Evolutionary conservation across 1,139 yeast genomes (phyloP).

Genomic region (Diutina sp.): DNA sequence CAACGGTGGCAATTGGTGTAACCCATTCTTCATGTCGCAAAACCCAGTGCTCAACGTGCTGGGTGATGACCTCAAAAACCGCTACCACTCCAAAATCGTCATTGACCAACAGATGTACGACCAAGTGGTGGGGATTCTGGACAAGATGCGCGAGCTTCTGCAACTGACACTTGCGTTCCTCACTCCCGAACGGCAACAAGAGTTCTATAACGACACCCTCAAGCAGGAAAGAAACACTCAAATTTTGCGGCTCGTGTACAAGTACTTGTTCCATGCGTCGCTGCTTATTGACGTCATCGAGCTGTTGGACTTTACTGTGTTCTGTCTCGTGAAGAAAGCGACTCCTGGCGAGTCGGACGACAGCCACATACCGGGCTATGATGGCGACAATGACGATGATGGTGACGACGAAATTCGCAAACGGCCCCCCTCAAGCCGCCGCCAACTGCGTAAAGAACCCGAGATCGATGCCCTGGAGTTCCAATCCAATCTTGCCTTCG

Average conservation of each 20-base stretch:
- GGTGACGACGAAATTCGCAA: conserved; percentile 5
- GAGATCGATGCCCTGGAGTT: conserved; percentile 5
- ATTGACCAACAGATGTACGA: conserved; percentile 38
- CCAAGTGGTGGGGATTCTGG: conserved; percentile 20
- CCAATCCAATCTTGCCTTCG: conserved; percentile 20
- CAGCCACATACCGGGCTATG: conserved; percentile 4
- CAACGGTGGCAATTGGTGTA: conserved; percentile 66
- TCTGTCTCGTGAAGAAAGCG: conserved; percentile 21
- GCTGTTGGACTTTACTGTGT: conserved; percentile 51
- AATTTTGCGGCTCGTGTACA: conserved; percentile 39
- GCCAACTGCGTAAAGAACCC: conserved; percentile 4
- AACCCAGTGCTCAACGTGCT: conserved; percentile 29
- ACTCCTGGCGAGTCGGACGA: background rate
- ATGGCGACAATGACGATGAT: conserved; percentile 4
- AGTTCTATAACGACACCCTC: conserved; percentile 19
- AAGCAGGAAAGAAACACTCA: conserved; percentile 40
- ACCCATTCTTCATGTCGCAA: conserved; percentile 41
- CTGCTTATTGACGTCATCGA: conserved; percentile 41
- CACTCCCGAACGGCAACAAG: conserved; percentile 20
- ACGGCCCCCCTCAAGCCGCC: conserved; percentile 3
- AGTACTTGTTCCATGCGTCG: conserved; percentile 35
- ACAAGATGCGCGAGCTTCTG: conserved; percentile 25
- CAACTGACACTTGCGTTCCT: conserved; percentile 28
- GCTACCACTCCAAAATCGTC: conserved; percentile 31
- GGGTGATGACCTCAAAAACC: conserved; percentile 32